Evolutionary conservation across 768 basidiomycete species (phyloP).

Genomic region (Agaricus sinodeliciosus): DNA sequence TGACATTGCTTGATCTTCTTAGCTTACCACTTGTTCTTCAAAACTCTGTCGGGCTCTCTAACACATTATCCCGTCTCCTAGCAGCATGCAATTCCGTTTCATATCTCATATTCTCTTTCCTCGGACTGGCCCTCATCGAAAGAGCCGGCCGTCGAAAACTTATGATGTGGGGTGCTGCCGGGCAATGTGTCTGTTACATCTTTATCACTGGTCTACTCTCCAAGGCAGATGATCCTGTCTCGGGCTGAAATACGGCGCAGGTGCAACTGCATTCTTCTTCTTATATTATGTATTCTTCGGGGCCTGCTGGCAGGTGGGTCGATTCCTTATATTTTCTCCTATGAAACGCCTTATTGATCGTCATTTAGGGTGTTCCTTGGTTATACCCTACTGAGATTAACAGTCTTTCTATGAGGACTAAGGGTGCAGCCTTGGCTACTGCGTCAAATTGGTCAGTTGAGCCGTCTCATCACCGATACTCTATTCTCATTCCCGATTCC

Average conservation of each 20-base stretch:
- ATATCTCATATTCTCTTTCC: slow-evolving; percentile 42
- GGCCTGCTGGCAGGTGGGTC: slow-evolving; percentile 42
- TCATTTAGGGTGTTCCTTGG: slow-evolving; percentile 38
- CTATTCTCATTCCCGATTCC: not conserved
- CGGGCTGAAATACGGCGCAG: slow-evolving; percentile 33
- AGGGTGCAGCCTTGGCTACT: slow-evolving; percentile 41
- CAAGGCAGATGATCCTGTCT: slow-evolving; percentile 22
- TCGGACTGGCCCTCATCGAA: slow-evolving; percentile 39
- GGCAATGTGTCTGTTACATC: slow-evolving; percentile 41
- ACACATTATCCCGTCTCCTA: slow-evolving; percentile 39
- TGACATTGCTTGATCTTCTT: not conserved
- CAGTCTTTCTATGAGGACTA: slow-evolving; percentile 42
- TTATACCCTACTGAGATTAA: slow-evolving; percentile 47
- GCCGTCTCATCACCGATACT: not conserved
- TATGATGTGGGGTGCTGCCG: slow-evolving; percentile 49
- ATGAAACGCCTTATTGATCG: not conserved
- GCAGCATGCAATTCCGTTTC: slow-evolving; percentile 47
- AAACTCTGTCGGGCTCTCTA: slow-evolving; percentile 45
- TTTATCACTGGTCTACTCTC: slow-evolving; percentile 38
- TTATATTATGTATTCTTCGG: slow-evolving; percentile 46
- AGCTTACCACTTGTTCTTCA: slow-evolving; percentile 43
- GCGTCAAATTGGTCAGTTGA: slow-evolving; percentile 37
- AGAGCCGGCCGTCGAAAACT: slow-evolving; percentile 41
- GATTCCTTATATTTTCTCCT: not conserved
- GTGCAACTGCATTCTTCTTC: slow-evolving; percentile 44